phyloP scores from a whole-genome alignment of 306 rosid genomes.

The Prunus kanzakura region DNA sequence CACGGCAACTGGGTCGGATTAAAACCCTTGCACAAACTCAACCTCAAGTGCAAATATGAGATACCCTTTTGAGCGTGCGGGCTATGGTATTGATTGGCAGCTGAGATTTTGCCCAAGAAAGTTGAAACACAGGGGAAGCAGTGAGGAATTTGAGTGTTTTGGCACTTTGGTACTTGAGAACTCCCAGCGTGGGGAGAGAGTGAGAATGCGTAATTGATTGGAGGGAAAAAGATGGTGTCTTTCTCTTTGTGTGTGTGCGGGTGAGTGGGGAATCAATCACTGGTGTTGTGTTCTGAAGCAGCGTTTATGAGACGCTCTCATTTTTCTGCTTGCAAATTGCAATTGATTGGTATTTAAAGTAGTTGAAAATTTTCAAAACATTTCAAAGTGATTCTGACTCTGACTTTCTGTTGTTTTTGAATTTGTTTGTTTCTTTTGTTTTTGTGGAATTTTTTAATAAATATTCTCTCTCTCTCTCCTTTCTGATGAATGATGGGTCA shows the following conservation, averaged over 20 bases:
- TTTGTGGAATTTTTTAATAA: neutral
- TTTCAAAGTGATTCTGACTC: slow-evolving; percentile 16
- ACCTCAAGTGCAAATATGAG: neutral
- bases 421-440: neutral
- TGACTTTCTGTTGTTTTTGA: neutral
- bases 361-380: neutral
- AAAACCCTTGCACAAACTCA: neutral
- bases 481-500: neutral
- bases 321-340: neutral
- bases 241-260: neutral
- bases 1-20: neutral
- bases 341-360: neutral
- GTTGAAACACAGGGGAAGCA: neutral
- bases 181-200: neutral
- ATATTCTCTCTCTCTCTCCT: neutral
- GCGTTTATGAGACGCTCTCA: slow-evolving; percentile 10
- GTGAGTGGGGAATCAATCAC: neutral
- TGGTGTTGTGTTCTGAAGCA: neutral
- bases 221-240: neutral
- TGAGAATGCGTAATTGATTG: slow-evolving; percentile 23
- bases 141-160: neutral
- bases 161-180: slow-evolving; percentile 6
- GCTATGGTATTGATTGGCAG: neutral
- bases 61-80: neutral
- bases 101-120: slow-evolving; percentile 4